Conservation (phyloP, 2,329 filamentous ascomycete species). For the Diaporthe batatas region DNA sequence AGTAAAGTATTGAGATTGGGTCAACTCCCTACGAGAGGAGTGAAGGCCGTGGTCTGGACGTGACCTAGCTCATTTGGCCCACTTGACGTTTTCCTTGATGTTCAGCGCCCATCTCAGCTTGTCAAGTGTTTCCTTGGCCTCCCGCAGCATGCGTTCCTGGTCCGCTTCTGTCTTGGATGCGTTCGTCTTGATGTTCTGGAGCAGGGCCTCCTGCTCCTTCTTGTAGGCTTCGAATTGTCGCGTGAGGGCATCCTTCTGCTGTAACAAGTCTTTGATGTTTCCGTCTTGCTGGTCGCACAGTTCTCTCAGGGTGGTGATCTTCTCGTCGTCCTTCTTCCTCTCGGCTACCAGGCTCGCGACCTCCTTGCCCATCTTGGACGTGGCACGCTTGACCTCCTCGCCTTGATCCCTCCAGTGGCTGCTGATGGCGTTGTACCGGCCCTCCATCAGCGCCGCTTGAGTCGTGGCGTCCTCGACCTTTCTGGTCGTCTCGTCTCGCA, state of each 20-base stretch:
- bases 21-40: background rate
- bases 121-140: conserved; percentile 71
- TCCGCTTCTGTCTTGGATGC: conserved; percentile 71
- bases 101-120: conserved; percentile 81
- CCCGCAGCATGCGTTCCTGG: conserved; percentile 70
- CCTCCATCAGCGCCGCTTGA: conserved; percentile 76
- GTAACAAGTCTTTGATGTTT: conserved; percentile 72
- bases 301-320: conserved; percentile 74
- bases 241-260: conserved; percentile 73
- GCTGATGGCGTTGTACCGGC: conserved; percentile 76
- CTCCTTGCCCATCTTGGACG: conserved; percentile 64
- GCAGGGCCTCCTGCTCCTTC: conserved; percentile 70
- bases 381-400: conserved; percentile 68
- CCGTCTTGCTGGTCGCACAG: conserved; percentile 80
- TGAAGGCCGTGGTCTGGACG: background rate
- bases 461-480: conserved; percentile 76
- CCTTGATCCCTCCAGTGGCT: conserved; percentile 77
- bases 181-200: conserved; percentile 70
- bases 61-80: conserved; percentile 59
- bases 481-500: conserved; percentile 68
- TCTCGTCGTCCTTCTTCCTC: conserved; percentile 71
- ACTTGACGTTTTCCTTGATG: conserved; percentile 72
- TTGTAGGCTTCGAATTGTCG: conserved; percentile 75
- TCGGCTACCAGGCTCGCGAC: conserved; percentile 68
- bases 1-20: background rate